A percentile compares a stretch with the other conserved stretches of the same genome.
Conservation (phyloP, 805 yeast species). For the Wickerhamomyces alni region DNA sequence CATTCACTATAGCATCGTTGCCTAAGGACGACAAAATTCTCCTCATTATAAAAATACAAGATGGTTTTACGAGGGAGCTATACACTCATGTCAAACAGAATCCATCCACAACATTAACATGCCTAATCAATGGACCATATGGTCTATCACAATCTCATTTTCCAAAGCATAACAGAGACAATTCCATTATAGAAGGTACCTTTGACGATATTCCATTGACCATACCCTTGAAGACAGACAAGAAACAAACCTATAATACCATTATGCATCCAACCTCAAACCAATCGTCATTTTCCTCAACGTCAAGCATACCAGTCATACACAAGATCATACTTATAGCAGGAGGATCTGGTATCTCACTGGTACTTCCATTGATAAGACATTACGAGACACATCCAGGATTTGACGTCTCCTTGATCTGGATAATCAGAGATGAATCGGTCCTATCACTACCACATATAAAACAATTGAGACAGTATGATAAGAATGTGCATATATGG, state of each 20-base stretch:
- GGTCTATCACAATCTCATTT: constrained; percentile 16
- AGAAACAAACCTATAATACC: background rate
- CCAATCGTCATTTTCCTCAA: background rate
- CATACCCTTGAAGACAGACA: background rate
- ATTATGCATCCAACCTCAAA: background rate
- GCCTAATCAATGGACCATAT: constrained; percentile 24
- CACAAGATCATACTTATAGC: constrained; percentile 16
- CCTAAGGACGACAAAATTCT: constrained; percentile 3
- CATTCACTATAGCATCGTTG: constrained; percentile 23
- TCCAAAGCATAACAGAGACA: constrained; percentile 2
- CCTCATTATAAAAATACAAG: constrained; percentile 16
- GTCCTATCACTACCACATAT: constrained; percentile 2
- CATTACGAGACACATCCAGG: constrained; percentile 3
- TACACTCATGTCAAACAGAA: constrained; percentile 3
- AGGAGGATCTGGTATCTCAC: constrained; percentile 17
- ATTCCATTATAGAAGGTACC: background rate
- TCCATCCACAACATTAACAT: constrained; percentile 5
- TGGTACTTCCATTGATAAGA: constrained; percentile 11
- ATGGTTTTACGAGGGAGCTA: constrained; percentile 19
- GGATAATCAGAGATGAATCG: constrained; percentile 15
- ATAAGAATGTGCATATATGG: constrained; percentile 9
- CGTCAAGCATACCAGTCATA: background rate
- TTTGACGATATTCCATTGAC: background rate
- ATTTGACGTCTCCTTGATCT: constrained; percentile 16
- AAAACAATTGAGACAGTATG: background rate